Evolutionary conservation across 768 basidiomycete genomes (phyloP), one percentile per base, ranked within the genome.

Genomic region (Tephrocybe sp.): DNA sequence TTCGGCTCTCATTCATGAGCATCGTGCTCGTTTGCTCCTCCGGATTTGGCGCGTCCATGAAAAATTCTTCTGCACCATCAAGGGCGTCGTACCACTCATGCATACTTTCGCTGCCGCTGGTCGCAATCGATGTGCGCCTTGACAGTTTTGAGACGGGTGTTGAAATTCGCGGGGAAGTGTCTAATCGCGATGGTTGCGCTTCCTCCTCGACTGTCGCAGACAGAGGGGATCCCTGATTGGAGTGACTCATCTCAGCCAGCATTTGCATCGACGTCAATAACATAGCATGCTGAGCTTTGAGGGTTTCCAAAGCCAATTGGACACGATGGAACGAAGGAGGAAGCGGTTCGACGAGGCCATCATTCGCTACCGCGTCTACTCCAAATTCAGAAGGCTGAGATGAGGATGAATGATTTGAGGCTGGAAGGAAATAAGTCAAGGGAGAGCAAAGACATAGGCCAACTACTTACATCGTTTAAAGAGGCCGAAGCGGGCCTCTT

Each of bases 71-170:
- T 4, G 83, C 78, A 1, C 81, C 85, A 55, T 85, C 86, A 34
- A 76, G 69, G 8, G 90, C 90, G 58, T 93, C 90, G 59, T 79
- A 91, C 90, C 90, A 93, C 60, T 90, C 81, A 45, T 75, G 70
- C 49, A 75, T 63, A 23, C 75, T 78, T 48, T 80, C 83, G 39
- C 77, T 79, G 23, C 70, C 62, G 25, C 75, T 75, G 2, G 80
- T 81, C 32, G 73, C 62, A 30, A 77, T 70, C 10, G 81, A 83
- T 45, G 73, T 62, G 28, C 77, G 75, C 48, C 73, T 71, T 9
- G 74, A 71, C 25, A 62, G 67, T 34, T 68, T 68, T 9, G 64
- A 64, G 26, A 67, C 58, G 11, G 76, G 61, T 36, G 59, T 64
- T 44, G 55, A 65, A 45, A 56, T 54, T 44, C 21, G 59, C 58